A percentile compares a stretch with the other conserved stretches of the same genome.
Evolutionary conservation across 2,329 filamentous ascomycete genomes (phyloP).

Genomic region (Paraphoma sp.): DNA sequence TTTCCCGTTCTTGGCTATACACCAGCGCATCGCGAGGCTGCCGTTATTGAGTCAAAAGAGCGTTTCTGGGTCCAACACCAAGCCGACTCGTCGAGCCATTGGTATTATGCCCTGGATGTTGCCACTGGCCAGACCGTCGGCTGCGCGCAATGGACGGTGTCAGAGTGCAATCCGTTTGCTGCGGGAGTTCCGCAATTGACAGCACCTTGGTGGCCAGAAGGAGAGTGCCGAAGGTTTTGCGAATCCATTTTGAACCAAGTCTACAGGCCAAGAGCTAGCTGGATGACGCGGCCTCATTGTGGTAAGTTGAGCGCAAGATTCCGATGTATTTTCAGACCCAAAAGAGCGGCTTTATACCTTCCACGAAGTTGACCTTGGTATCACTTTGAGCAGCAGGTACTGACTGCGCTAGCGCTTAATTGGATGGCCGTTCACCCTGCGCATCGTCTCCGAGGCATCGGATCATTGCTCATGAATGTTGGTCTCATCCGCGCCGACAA

Average conservation of each 20-base stretch:
- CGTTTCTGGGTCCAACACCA: constrained; percentile 40
- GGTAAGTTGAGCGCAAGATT: constrained; percentile 29
- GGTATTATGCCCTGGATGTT: constrained; percentile 40
- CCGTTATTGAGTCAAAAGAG: constrained; percentile 37
- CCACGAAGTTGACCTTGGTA: too few species aligned
- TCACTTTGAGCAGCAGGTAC: too few species aligned
- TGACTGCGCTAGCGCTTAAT: constrained; percentile 32
- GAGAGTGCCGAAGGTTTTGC: constrained; percentile 41
- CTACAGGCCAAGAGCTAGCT: constrained; percentile 36
- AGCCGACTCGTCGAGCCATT: constrained; percentile 35
- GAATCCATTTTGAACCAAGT: constrained; percentile 43
- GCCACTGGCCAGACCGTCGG: constrained; percentile 30
- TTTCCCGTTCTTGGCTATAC: constrained; percentile 42
- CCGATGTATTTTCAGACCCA: not conserved
- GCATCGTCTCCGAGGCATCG: constrained; percentile 46
- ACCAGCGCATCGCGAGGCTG: constrained; percentile 28
- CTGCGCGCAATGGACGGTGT: constrained; percentile 42
- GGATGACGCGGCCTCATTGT: constrained; percentile 44
- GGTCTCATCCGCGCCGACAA: constrained; percentile 43
- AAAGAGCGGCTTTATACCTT: not conserved
- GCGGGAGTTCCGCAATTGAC: constrained; percentile 30
- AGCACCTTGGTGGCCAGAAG: constrained; percentile 46
- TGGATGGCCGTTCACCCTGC: constrained; percentile 46
- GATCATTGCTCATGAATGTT: constrained; percentile 43
- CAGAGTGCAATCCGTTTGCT: constrained; percentile 36